Evolutionary conservation across 179 eudicot species (phyloP), one percentile per base, ranked within the genome.

Genomic region (Spergularia azorica): DNA sequence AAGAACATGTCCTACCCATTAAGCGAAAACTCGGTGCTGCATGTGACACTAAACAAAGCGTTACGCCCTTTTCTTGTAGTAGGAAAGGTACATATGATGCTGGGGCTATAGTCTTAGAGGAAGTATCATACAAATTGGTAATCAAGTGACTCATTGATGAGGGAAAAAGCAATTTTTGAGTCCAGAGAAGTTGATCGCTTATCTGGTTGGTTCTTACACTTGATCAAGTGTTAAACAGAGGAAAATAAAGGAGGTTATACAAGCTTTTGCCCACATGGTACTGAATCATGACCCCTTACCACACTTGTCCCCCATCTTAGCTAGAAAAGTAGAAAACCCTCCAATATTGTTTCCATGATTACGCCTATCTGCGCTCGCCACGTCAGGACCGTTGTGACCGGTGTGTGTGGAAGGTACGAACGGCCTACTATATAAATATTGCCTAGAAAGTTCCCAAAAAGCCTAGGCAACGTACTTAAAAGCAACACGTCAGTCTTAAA

Each of bases 211-310:
- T 70, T 76, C 63, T 46, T 70, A 41, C 51, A 61, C 79, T 43
- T 43, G 32, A 26, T 43, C 48, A 39, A 50, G 56, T 63, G 68
- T 41, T 57, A 57, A 69, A 67, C 65, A 57, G 60, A 63, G 57
- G 69, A 51, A 26, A 16, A 8, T 5, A 56, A 71, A 63, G 56
- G 43, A 64, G 32, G 32, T 26, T 26, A 26, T 26, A 26, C 32
- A 26, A 26, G 79, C 81, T 81, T 83, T 79, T 76, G 38, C 76
- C 41, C 72, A 78, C 86, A 81, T 81, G 87, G 71, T 72, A 51
- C 21, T 79, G 77, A 67, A 81, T 86, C 41, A 83, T 83, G 77
- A 79, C 79, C 77, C 73, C 50, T 75, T 57, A 73, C 83, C 84
- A 81, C 75, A 76, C 83, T 78, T 73, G 75, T 68, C 80, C 54